phyloP scores from a whole-genome alignment of 768 basidiomycete species.

The Mycena albidolilacea region DNA sequence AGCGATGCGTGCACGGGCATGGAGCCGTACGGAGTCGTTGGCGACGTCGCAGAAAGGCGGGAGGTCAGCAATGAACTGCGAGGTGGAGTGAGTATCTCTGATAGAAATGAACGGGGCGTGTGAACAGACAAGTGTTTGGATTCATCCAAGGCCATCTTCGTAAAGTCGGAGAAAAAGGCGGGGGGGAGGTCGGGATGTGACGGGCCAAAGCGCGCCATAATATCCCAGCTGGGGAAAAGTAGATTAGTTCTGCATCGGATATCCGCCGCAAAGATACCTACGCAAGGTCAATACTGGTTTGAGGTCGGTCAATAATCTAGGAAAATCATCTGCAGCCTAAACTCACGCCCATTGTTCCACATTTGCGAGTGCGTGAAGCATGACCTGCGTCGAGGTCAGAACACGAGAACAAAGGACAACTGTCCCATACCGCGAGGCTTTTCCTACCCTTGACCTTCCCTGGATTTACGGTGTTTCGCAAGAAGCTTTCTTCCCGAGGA shows the following conservation, averaged over 20 bases:
- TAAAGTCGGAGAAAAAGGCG: constrained; percentile 86
- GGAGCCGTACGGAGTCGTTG: constrained; percentile 79
- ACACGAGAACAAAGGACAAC: not conserved
- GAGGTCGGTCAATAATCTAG: constrained; percentile 2
- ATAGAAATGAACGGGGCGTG: too few relatives aligned
- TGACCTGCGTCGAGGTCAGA: constrained; percentile 48
- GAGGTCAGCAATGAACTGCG: constrained; percentile 70
- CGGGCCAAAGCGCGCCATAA: constrained; percentile 83
- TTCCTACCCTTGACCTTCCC: constrained; percentile 72
- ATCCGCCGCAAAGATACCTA: constrained; percentile 50
- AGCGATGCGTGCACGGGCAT: constrained; percentile 83
- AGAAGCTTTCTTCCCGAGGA: constrained; percentile 68
- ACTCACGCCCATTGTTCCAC: constrained; percentile 92
- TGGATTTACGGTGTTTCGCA: constrained; percentile 70
- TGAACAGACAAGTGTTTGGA: constrained; percentile 79
- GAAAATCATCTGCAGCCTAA: not conserved
- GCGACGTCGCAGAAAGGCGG: constrained; percentile 72
- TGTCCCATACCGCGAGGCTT: constrained; percentile 62
- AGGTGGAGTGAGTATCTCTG: not conserved
- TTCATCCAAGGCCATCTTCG: constrained; percentile 89
- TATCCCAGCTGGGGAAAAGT: constrained; percentile 74
- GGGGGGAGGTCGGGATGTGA: constrained; percentile 72
- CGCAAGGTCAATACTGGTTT: constrained; percentile 78
- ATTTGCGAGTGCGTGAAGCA: constrained; percentile 88
- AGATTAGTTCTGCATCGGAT: not conserved